Base-by-base conservation (phyloP, 306 rosid species). In the Citrullus mucosospermus region DNA sequence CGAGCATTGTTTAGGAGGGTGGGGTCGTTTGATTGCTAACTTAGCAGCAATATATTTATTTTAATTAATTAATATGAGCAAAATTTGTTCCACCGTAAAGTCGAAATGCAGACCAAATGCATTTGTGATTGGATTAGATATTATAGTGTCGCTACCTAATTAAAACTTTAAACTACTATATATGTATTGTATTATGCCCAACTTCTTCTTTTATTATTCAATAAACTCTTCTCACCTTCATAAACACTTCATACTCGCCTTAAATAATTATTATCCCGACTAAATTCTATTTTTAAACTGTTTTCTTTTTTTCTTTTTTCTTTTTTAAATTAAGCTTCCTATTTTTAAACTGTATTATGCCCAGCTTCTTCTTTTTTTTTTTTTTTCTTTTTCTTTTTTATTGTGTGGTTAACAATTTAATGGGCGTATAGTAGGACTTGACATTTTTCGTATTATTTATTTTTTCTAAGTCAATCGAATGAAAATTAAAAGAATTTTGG, bases 21-120 rank as follows among this genome's bases (percentile, higher is more conserved):
- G 38, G 34, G 66, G 32, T n/a, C 32, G 34, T 8, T 59, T 59
- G 5, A 59, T 59, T 0, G 38, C 66, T 59, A 59, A 59, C 36
- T 25, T 59, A 32, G 8, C 22, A 32, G 12, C 22, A 65, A 65
- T 65, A 22, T 59, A 28, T 60, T 60, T 34, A 65, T 36, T 63
- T 34, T 65, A 65, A 65, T 65, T 65, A 65, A 65, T 65, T 65
- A 65, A 65, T 65, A 38, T 65, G 36, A 65, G 11, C 71, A 65
- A 65, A 65, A 66, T 66, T 66, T 66, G 73, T 66, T 66, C 34
- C 51, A 66, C 73, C 73, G 39, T 38, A 66, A 66, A 66, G 73
- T 17, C 8, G 0, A 66, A 66, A 17, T 38, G 73, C 9, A 38
- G 44, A 66, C 73, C 73, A 66, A 66, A 66, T 66, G 15, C 73